Conservation (phyloP, 1,284 basidiomycete genomes). For the Apiotrichum siamense region DNA sequence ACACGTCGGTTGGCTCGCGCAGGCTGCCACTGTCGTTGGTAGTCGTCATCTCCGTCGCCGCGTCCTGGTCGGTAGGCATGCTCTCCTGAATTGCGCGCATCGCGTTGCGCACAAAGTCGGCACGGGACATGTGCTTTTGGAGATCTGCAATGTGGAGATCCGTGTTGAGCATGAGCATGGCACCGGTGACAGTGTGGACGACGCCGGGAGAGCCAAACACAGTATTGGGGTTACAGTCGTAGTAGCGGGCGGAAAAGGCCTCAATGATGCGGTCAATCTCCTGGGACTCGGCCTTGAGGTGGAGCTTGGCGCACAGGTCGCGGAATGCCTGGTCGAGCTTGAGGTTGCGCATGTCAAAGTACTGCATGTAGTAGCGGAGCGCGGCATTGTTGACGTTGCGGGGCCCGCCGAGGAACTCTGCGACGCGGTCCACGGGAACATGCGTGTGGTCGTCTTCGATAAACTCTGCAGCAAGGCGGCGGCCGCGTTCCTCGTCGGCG, state of each 20-base stretch:
- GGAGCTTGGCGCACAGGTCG: slow-evolving; percentile 82
- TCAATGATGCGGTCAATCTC: slow-evolving; percentile 95
- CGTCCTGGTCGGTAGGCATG: slow-evolving; percentile 39
- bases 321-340: slow-evolving; percentile 86
- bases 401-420: slow-evolving; percentile 89
- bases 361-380: slow-evolving; percentile 72
- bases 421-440: slow-evolving; percentile 80
- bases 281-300: slow-evolving; percentile 91
- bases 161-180: slow-evolving; percentile 89
- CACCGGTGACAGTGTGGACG: slow-evolving; percentile 88
- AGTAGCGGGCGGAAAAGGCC: slow-evolving; percentile 81
- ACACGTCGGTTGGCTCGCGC: slow-evolving; percentile 17
- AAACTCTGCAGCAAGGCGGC: slow-evolving; percentile 68
- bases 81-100: slow-evolving; percentile 64
- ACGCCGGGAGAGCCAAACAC: slow-evolving; percentile 82
- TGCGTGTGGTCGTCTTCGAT: slow-evolving; percentile 84
- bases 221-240: slow-evolving; percentile 76
- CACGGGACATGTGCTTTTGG: slow-evolving; percentile 80
- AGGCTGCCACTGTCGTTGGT: slow-evolving; percentile 60
- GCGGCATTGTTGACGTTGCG: slow-evolving; percentile 68
- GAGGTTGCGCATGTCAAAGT: slow-evolving; percentile 78
- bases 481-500: slow-evolving; percentile 57
- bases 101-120: slow-evolving; percentile 88
- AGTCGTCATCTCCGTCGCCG: slow-evolving; percentile 61
- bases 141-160: slow-evolving; percentile 94